Evolutionary conservation across 306 rosid species (phyloP).

Genomic region (Quercus dentata): DNA sequence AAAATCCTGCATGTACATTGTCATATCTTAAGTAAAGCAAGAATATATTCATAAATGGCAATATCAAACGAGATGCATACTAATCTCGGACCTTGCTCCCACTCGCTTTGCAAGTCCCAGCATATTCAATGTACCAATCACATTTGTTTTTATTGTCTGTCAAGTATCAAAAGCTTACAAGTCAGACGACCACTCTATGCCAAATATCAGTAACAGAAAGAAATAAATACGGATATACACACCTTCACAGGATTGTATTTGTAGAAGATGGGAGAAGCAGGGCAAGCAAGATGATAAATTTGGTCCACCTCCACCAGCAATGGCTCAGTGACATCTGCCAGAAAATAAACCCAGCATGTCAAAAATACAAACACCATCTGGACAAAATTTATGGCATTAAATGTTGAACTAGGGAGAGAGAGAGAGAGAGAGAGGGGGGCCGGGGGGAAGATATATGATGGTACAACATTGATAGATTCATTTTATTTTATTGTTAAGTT

Average conservation of each 20-base stretch:
- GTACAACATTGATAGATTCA: neutral
- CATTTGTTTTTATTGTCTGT: conserved; percentile 96
- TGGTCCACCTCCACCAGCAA: conserved; percentile 89
- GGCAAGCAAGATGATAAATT: conserved; percentile 97
- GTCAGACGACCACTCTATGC: neutral
- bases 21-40: neutral
- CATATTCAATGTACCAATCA: conserved; percentile 96
- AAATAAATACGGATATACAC: conserved; percentile 3
- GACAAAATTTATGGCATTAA: neutral
- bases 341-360: neutral
- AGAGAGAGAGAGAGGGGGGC: accelerated
- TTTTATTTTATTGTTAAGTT: too few species aligned
- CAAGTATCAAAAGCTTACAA: conserved; percentile 1
- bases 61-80: neutral
- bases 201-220: neutral
- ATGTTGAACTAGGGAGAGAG: neutral
- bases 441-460: neutral
- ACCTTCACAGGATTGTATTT: conserved; percentile 98
- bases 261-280: conserved; percentile 96
- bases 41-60: neutral
- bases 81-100: conserved; percentile 76
- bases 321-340: conserved; percentile 82
- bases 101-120: conserved; percentile 98
- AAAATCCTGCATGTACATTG: conserved; percentile 63
- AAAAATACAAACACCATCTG: neutral